Base-by-base conservation (phyloP, 2,329 filamentous ascomycete genomes). In the Stachybotrys chartarum region DNA sequence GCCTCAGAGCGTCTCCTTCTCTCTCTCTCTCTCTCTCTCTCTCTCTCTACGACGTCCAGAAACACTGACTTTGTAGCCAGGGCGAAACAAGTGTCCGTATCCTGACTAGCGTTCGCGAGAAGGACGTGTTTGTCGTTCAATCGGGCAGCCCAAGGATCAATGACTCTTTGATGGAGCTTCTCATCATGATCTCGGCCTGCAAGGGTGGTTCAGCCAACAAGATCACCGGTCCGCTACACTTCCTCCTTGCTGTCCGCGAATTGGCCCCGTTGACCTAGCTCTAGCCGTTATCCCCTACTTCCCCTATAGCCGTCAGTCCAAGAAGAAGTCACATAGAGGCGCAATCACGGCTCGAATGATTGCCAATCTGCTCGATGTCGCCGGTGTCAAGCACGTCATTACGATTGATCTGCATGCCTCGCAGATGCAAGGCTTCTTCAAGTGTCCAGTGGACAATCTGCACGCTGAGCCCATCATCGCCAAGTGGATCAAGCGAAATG, bases 371-470 rank as follows among this genome's bases (percentile, higher is more conserved):
- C 85, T 99, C 63, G 84, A 89, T 58, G 89, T 99, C 56, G 94
- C 94, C 53, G 94, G 94, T 54, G 91, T 99, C 61, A 91, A 96
- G 74, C 94, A 99, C 77, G 90, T 99, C 70, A 92, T 99, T 66
- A 99, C 94, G 16, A 88, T 99, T 68, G 94, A 99, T 69, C 82
- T 99, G 32, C 94, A 99, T 75, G 90, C 90, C 54, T 91, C 89
- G n/a, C 94, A 97, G 76, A 97, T 97, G 91, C 94, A 99, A 75
- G 94, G 94, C 56, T 99, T 99, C 77, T 99, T 99, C 81, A 90
- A 90, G 68, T 96, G 93, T 64, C 94, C 94, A 0, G 93, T 99
- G 57, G 94, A 99, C 73, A 97, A 99, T 68, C 85, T 99, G 54
- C 91, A 96, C 64, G 94, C 94, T 53, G 94, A 99, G 71, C 93